Conservation (phyloP, 352 stramenopile species). For the Pythium rhizo-oryzae region DNA sequence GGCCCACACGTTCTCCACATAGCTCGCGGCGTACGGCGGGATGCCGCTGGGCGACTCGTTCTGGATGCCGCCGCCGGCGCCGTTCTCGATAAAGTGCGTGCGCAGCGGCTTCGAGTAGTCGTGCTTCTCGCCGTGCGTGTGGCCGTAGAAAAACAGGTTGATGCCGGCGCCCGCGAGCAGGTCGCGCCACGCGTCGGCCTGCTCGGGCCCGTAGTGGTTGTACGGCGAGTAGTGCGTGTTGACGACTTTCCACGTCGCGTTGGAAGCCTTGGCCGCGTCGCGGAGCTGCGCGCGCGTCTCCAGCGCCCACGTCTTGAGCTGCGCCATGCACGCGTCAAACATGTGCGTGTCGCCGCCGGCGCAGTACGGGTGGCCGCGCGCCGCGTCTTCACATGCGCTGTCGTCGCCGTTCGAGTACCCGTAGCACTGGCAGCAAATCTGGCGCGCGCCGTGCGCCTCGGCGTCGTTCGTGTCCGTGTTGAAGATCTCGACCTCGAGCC, state of each 20-base stretch:
- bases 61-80: conserved; percentile 75
- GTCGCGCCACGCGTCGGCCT: conserved; percentile 50
- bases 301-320: conserved; percentile 58
- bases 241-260: conserved; percentile 80
- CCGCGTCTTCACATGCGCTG: conserved; percentile 54
- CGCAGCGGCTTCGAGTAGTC: conserved; percentile 51
- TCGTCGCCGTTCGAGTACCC: conserved; percentile 71
- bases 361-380: conserved; percentile 54
- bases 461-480: conserved; percentile 80
- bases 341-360: conserved; percentile 58
- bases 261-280: conserved; percentile 53
- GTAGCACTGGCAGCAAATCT: conserved; percentile 86
- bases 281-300: conserved; percentile 54
- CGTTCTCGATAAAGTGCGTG: conserved; percentile 81
- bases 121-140: conserved; percentile 75
- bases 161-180: conserved; percentile 40
- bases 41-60: conserved; percentile 80
- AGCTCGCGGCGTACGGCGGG: conserved; percentile 43
- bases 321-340: conserved; percentile 75
- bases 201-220: conserved; percentile 60
- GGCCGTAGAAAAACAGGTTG: conserved; percentile 42
- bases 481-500: conserved; percentile 76
- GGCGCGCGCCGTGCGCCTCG: conserved; percentile 56
- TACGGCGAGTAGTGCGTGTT: conserved; percentile 87
- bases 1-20: conserved; percentile 62